phyloP scores from a whole-genome alignment of 345 rosid species.

The Pseudoturritis turrita region DNA sequence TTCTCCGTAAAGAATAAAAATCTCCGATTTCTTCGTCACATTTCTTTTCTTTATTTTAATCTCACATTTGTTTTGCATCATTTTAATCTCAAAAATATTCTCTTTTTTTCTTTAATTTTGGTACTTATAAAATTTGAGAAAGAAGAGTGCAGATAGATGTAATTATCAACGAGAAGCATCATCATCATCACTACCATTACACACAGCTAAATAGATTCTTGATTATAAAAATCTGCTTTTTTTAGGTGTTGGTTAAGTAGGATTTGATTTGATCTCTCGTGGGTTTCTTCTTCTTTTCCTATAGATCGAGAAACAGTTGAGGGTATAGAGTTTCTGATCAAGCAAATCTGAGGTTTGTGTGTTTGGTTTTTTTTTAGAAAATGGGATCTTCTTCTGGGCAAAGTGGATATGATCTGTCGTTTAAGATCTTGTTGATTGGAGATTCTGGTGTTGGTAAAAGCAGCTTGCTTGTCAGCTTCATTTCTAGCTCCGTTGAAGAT shows the following conservation, averaged over 20 bases:
- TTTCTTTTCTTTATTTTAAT: conserved; percentile 21
- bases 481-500: conserved; percentile 67
- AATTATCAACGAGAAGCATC: conserved; percentile 21
- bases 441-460: conserved; percentile 98
- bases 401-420: conserved; percentile 73
- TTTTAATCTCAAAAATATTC: neutral
- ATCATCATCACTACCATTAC: conserved; percentile 12
- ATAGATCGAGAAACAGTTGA: conserved; percentile 1
- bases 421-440: conserved; percentile 96
- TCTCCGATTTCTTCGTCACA: conserved; percentile 19
- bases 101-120: neutral
- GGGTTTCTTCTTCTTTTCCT: neutral
- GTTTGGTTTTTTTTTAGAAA: neutral
- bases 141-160: conserved; percentile 15
- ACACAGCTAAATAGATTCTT: conserved; percentile 9
- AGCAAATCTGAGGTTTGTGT: neutral
- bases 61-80: conserved; percentile 4
- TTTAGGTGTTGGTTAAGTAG: conserved; percentile 9
- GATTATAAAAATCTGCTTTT: neutral
- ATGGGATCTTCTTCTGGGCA: conserved; percentile 88
- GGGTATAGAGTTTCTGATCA: neutral
- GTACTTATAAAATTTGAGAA: conserved; percentile 13
- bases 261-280: conserved; percentile 36
- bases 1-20: conserved; percentile 34
- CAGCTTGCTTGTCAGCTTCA: conserved; percentile 94